These are phyloP conservation scores for Agapanthus africanus DNA, from an alignment of 106 monocot genomes.

Conservation along the genomic window DNA sequence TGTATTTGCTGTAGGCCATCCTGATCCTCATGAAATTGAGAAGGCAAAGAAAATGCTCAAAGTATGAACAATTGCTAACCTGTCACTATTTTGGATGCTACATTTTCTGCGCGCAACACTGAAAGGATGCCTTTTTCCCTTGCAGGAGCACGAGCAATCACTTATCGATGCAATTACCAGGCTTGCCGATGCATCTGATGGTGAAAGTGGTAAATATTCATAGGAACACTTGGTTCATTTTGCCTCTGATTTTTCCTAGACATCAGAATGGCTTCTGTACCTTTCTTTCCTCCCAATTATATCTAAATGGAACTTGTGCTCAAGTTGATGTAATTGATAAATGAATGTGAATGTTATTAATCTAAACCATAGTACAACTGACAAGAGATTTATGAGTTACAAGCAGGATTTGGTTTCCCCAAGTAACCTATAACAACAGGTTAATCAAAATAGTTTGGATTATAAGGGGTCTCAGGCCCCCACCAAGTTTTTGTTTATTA, in stretches of 20 bases:
- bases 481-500: too few relatives aligned
- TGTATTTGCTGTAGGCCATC: slow-evolving; percentile 36
- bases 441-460: too few relatives aligned
- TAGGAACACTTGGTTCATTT: slow-evolving; percentile 5
- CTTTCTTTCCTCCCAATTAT: neutral
- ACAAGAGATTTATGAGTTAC: too few relatives aligned
- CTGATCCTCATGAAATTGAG: slow-evolving; percentile 51
- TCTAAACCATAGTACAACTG: too few relatives aligned
- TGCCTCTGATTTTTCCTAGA: too few relatives aligned
- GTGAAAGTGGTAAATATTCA: slow-evolving; percentile 74
- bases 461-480: too few relatives aligned
- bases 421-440: too few relatives aligned
- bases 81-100: too few relatives aligned
- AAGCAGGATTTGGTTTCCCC: too few relatives aligned
- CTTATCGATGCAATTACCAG: slow-evolving; percentile 74
- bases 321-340: neutral
- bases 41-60: slow-evolving; percentile 64
- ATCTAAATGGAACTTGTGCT: neutral
- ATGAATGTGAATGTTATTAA: too few relatives aligned
- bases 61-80: too few relatives aligned
- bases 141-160: slow-evolving; percentile 89
- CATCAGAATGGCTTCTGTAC: neutral
- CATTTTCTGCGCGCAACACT: neutral
- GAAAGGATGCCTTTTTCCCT: slow-evolving; percentile 1
- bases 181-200: slow-evolving; percentile 73